Conservation (phyloP, 202 grass and related monocot species). For the Musa balbisiana region DNA sequence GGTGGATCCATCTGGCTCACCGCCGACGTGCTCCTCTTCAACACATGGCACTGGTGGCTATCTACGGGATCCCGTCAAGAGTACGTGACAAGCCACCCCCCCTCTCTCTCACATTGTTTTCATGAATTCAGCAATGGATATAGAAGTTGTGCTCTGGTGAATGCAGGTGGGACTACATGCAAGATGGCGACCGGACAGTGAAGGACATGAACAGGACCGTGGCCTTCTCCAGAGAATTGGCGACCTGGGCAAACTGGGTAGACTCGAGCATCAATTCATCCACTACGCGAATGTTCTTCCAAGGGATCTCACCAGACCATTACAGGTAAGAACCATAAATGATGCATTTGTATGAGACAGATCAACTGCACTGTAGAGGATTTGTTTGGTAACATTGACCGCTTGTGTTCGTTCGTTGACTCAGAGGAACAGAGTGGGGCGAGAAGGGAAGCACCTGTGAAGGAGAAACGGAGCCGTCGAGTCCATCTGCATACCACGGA, state of each 20-base stretch:
- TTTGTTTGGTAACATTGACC: background rate
- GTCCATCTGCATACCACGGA: slow-evolving; percentile 4
- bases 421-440: background rate
- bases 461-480: slow-evolving; percentile 9
- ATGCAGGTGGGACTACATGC: slow-evolving; percentile 53
- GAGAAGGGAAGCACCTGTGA: background rate
- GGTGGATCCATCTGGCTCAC: slow-evolving; percentile 38
- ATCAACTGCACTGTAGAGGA: background rate
- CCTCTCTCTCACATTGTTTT: background rate
- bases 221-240: slow-evolving; percentile 60
- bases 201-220: slow-evolving; percentile 52
- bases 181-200: slow-evolving; percentile 33
- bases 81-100: too few species aligned
- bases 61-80: background rate
- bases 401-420: background rate
- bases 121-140: background rate
- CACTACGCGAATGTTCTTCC: slow-evolving; percentile 47
- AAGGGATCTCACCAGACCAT: slow-evolving; percentile 56
- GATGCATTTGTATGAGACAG: too few species aligned
- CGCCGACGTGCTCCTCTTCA: slow-evolving; percentile 34
- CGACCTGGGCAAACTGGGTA: slow-evolving; percentile 63
- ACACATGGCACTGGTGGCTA: background rate
- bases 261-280: slow-evolving; percentile 37
- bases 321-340: slow-evolving; percentile 34
- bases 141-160: too few species aligned